Evolutionary conservation across 2,329 filamentous ascomycete species (phyloP), one percentile per base, ranked within the genome.

Genomic region (Hymenoscyphus repandus): DNA sequence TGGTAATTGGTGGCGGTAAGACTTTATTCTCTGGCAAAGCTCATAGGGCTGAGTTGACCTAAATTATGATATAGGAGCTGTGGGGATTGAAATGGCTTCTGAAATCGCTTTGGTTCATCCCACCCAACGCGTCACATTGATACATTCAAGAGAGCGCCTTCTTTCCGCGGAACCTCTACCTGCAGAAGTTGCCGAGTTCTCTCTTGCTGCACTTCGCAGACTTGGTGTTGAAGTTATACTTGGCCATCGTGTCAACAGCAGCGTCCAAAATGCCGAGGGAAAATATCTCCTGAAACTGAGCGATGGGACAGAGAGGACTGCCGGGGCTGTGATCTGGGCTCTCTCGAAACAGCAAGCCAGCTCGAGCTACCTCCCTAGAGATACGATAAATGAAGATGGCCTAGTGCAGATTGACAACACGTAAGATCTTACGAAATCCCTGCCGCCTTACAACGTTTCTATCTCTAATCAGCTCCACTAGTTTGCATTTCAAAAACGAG

Each of bases 61-160:
- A 1, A 12, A 36, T 51, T 13, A 42, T 10, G n/a, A 20, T 13
- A 40, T 50, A 79, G 77, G 86, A 45, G 88, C 88, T 6, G 88
- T 91, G 1, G 88, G 88, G 7, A 83, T 91, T 49, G 88, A 92
- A 66, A 90, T 92, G 76, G 86, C 88, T 0, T 82, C 85, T 1
- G 88, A 93, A 69, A 72, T 91, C 48, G 91, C 90, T 68, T 66
- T 79, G 41, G 71, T 82, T 20, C 76, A 84, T 54, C 86, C 88
- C 0, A 62, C 77, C 10, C 71, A 81, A 48, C 77, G 77, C 37
- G 83, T 92, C n/a, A 87, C 81, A 1, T 76, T 93, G 1, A 79
- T 89, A 4, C 88, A 92, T 65, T 90, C 87, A 3, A 75, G 86
- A 17, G 72, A 77, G 22, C 79, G 79, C 60, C 77, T 92, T 1